A percentile compares a stretch with the other conserved stretches of the same genome.
These are phyloP conservation scores for Wickerhamiella shivajii DNA, from an alignment of 805 yeast genomes.

Conservation along the genomic window DNA sequence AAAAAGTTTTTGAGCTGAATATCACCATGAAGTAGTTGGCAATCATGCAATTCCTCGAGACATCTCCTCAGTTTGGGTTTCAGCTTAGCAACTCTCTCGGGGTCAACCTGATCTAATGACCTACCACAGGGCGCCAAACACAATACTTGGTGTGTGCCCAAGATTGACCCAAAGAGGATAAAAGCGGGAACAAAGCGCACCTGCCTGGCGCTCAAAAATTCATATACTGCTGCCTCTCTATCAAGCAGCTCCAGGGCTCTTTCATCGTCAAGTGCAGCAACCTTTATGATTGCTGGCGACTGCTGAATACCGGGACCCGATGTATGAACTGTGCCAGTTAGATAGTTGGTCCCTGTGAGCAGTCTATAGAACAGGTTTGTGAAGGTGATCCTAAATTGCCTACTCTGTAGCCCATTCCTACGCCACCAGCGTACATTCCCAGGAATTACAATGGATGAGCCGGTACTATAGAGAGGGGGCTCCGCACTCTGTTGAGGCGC, in stretches of 20 bases:
- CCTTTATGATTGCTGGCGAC: slow-evolving; percentile 1
- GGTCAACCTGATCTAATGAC: slow-evolving; percentile 11
- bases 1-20: slow-evolving; percentile 13
- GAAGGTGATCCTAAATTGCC: too few relatives aligned
- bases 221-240: slow-evolving; percentile 17
- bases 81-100: slow-evolving; percentile 10
- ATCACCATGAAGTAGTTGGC: slow-evolving; percentile 14
- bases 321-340: not conserved
- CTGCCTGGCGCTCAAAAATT: slow-evolving; percentile 11
- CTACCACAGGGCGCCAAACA: slow-evolving; percentile 18
- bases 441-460: too few relatives aligned
- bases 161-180: slow-evolving; percentile 14
- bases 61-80: too few relatives aligned
- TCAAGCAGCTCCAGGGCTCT: slow-evolving; percentile 4
- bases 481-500: too few relatives aligned
- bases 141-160: slow-evolving; percentile 15
- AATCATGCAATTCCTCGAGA: slow-evolving; percentile 13
- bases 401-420: too few relatives aligned
- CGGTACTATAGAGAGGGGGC: too few relatives aligned
- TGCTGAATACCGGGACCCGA: not conserved
- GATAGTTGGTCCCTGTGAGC: too few relatives aligned
- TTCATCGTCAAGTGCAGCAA: not conserved
- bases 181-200: slow-evolving; percentile 12
- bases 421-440: too few relatives aligned
- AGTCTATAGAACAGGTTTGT: too few relatives aligned